Base-by-base conservation (phyloP, 1,139 yeast species). In the Yamadazyma aaseri region DNA sequence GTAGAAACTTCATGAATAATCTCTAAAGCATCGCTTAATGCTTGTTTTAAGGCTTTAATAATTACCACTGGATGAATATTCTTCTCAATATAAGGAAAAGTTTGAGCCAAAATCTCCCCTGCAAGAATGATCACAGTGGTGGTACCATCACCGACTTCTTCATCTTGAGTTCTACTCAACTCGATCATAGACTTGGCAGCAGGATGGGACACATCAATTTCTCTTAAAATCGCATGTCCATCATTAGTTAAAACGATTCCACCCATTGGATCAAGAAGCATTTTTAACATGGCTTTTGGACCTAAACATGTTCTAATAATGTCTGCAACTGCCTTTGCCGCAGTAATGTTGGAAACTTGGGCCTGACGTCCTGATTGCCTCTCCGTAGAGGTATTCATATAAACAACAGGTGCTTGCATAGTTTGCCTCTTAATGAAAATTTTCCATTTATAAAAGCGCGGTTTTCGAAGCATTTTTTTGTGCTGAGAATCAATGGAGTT, bases 141-240 rank as follows among this genome's bases (percentile, higher is more conserved):
- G 41, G 98, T 92, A 44, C 98, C 98, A 58, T 92, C 98, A 35
- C 98, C 98, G 42, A 92, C 97, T 65, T 94, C 98, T 63, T 94
- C 99, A 58, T 94, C 99, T 66, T 92, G 98, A 6, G 98, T 90
- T 65, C 98, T 79, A 51, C 95, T 82, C 49, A 94, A 75, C 64
- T 94, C 98, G 56, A 94, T 86, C 97, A 94, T 94, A 21, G 96
- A 85, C 65, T 94, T 94, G 34, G 99, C 98, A 6, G 98, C 98
- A 5, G 99, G 98, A 56, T 89, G 97, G 3, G 94, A 85, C 40
- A 86, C 95, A 55, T 86, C 95, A 44, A 86, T 86, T 58, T 86
- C 96, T 52, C 95, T 73, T 48, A 86, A 68, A 39, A 86, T 86
- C 8, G 95, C 97, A 59, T 90, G 97, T 6, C 99, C 99, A 59